Evolutionary conservation across 768 basidiomycete species (phyloP).

Genomic region (Clavaria fumosa): DNA sequence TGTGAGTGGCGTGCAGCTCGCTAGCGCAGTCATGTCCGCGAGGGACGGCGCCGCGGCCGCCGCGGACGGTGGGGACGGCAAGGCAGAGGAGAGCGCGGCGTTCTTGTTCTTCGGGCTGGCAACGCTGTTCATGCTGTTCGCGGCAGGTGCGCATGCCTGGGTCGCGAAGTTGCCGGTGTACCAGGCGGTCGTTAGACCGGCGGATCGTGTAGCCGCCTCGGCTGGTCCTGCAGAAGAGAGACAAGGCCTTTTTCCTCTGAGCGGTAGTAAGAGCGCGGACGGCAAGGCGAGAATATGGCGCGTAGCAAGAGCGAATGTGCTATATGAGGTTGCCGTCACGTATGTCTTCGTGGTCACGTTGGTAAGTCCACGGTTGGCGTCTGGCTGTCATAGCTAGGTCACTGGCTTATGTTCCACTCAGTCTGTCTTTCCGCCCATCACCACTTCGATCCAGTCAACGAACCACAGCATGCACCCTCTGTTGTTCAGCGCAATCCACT

Average conservation of each 20-base stretch:
- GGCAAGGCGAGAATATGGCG: slow-evolving; percentile 31
- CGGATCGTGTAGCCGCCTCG: slow-evolving; percentile 11
- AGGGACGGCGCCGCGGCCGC: slow-evolving; percentile 25
- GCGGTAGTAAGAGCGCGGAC: slow-evolving; percentile 14
- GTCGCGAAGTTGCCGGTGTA: slow-evolving; percentile 46
- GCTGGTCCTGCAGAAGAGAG: too few species aligned
- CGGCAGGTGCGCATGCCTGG: slow-evolving; percentile 38
- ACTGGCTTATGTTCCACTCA: slow-evolving; percentile 16
- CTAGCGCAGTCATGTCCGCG: slow-evolving; percentile 45
- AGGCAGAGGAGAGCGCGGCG: slow-evolving; percentile 53
- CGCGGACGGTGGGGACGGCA: slow-evolving; percentile 21
- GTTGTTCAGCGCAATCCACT: slow-evolving; percentile 69
- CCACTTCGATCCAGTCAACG: slow-evolving; percentile 55
- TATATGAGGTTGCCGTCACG: slow-evolving; percentile 57
- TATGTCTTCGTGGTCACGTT: slow-evolving; percentile 71
- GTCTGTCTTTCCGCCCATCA: slow-evolving; percentile 82
- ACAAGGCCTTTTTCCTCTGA: slow-evolving; percentile 23
- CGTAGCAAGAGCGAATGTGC: slow-evolving; percentile 46
- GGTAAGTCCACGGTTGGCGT: slow-evolving; percentile 26
- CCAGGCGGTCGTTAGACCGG: slow-evolving; percentile 22
- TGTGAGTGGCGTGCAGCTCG: slow-evolving; percentile 61
- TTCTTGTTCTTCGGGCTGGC: slow-evolving; percentile 62
- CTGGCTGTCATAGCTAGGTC: slow-evolving; percentile 5
- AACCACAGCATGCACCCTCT: slow-evolving; percentile 57
- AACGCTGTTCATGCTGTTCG: slow-evolving; percentile 43